Conservation (phyloP, 768 basidiomycete species). For the Amanita pseudoporphyria region DNA sequence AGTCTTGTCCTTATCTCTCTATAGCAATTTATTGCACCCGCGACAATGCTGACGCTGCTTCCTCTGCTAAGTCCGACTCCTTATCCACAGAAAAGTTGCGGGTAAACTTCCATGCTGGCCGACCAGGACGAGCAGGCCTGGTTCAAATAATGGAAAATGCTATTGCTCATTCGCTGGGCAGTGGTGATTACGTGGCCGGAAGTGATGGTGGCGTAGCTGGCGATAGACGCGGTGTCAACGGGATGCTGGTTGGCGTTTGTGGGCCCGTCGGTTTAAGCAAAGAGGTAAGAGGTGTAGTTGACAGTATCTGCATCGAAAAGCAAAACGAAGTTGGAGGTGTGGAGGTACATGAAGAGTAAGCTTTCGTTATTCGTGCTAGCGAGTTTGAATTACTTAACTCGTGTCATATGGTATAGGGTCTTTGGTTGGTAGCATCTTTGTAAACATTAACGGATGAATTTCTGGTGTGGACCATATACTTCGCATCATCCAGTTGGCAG, state of each 20-base stretch:
- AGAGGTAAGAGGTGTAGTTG: constrained; percentile 8
- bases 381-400: neutral
- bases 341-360: constrained; percentile 26
- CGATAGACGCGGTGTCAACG: neutral
- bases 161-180: neutral
- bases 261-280: neutral
- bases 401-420: neutral
- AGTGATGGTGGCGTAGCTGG: neutral
- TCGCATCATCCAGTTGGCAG: too few relatives aligned
- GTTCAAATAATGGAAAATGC: neutral
- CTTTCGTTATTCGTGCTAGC: neutral
- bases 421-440: neutral
- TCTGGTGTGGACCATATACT: too few relatives aligned
- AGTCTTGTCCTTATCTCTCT: neutral
- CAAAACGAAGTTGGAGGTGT: constrained; percentile 30
- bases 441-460: too few relatives aligned
- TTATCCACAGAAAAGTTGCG: neutral
- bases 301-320: constrained; percentile 23
- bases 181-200: neutral
- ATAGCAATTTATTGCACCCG: neutral
- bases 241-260: constrained; percentile 2
- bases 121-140: constrained; percentile 7
- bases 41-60: too few relatives aligned
- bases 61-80: too few relatives aligned
- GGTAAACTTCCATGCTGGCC: neutral